phyloP scores from a whole-genome alignment of 805 yeast species.

The Kodamaea restingae region DNA sequence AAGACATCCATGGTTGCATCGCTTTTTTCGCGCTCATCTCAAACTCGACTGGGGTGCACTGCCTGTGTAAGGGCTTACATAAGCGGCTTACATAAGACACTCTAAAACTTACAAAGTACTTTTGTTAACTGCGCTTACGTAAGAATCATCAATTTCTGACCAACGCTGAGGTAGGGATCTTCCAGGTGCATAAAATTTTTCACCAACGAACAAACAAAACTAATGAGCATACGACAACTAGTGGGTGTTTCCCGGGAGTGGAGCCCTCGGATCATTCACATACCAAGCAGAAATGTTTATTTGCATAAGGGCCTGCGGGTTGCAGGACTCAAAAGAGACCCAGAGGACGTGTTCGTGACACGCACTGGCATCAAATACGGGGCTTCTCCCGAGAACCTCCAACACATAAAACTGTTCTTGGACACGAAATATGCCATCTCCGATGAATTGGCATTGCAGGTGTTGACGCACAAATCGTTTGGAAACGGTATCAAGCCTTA shows the following conservation, averaged over 20 bases:
- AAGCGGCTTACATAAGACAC: slow-evolving; percentile 7
- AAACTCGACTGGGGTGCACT: no score
- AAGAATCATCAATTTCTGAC: not conserved
- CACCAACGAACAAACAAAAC: slow-evolving; percentile 5
- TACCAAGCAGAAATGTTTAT: slow-evolving; percentile 25
- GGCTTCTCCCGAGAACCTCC: slow-evolving; percentile 43
- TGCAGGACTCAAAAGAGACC: slow-evolving; percentile 69
- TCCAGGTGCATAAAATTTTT: slow-evolving; percentile 2
- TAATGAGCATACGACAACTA: slow-evolving; percentile 15
- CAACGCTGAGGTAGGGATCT: not conserved
- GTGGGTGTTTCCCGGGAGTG: slow-evolving; percentile 6
- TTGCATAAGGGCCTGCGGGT: slow-evolving; percentile 54
- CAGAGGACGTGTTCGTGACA: slow-evolving; percentile 44
- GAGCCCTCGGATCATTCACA: slow-evolving; percentile 2
- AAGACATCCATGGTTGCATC: slow-evolving; percentile 73
- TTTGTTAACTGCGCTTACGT: no score
- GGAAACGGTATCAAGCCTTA: slow-evolving; percentile 88
- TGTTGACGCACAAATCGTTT: slow-evolving; percentile 89
- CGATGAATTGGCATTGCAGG: slow-evolving; percentile 66
- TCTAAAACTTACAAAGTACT: no score
- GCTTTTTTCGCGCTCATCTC: slow-evolving; percentile 5
- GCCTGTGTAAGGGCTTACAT: no score
- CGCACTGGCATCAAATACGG: slow-evolving; percentile 48
- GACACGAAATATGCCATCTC: slow-evolving; percentile 48
- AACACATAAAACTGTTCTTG: slow-evolving; percentile 47